A percentile compares a stretch with the other conserved stretches of the same genome.
Evolutionary conservation across 768 basidiomycete species (phyloP).

Genomic region (Mycena vitilis): DNA sequence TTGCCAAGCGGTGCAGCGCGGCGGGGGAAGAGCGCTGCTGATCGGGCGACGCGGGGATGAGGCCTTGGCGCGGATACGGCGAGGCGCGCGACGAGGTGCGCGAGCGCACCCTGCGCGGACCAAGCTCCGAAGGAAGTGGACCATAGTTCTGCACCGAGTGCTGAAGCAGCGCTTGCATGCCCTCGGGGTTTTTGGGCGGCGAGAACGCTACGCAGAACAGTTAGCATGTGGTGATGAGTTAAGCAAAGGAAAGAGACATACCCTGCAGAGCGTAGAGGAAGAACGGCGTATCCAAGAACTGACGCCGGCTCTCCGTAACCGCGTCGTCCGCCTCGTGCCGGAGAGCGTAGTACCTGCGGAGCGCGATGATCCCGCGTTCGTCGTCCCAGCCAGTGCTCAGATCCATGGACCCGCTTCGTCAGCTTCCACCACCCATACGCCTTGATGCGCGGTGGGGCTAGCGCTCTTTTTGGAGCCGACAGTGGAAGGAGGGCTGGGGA

Average conservation of each 20-base stretch:
- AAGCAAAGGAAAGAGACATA: conserved; percentile 51
- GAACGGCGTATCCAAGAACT: conserved; percentile 79
- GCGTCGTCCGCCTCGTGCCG: conserved; percentile 75
- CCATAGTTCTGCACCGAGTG: conserved; percentile 79
- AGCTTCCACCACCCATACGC: conserved; percentile 66
- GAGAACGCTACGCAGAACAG: conserved; percentile 65
- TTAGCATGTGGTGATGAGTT: conserved; percentile 21
- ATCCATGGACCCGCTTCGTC: conserved; percentile 48
- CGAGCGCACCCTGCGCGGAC: conserved; percentile 69
- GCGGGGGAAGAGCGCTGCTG: conserved; percentile 43
- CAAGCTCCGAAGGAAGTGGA: conserved; percentile 79
- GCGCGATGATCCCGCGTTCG: conserved; percentile 70
- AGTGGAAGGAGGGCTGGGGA: conserved; percentile 51
- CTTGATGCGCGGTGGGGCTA: conserved; percentile 50
- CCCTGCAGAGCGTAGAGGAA: conserved; percentile 80
- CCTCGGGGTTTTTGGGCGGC: conserved; percentile 71
- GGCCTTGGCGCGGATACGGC: conserved; percentile 72
- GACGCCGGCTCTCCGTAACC: conserved; percentile 72
- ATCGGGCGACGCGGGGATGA: conserved; percentile 55
- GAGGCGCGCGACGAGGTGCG: conserved; percentile 79
- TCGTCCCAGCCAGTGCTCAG: conserved; percentile 71
- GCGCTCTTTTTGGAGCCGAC: conserved; percentile 49
- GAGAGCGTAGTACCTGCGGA: conserved; percentile 77
- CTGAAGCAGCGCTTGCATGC: conserved; percentile 79
- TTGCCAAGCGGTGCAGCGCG: conserved; percentile 37